Base-by-base conservation (phyloP, 2,329 filamentous ascomycete species). In the Aspergillus terreus region DNA sequence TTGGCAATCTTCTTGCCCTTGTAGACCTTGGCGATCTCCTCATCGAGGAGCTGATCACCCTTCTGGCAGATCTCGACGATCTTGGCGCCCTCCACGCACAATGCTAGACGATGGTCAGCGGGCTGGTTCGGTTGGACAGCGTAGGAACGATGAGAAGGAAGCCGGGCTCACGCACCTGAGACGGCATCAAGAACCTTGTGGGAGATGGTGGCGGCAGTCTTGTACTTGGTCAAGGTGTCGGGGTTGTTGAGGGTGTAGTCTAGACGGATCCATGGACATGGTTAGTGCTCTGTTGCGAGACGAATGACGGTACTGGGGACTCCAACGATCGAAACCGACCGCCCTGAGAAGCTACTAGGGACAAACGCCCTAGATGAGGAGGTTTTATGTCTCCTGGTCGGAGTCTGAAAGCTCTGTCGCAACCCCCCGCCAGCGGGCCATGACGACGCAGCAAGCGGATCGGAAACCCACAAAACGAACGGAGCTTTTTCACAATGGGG, bases 161-260 rank as follows among this genome's bases (percentile, higher is more conserved):
- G 23, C 38, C 53, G 46, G 52, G 7, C 52, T 44, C 51, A 65
- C 70, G 60, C 70, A 84, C 82, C 80, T 72, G 76, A 72, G 60
- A 99, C 92, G 63, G 87, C 87, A 65, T 91, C 90, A 63, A 99
- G 84, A 63, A 95, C 92, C 79, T 92, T 96, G 74, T 96, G 90
- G 47, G 92, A 94, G 76, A 99, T 97, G 72, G 88, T 82, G 58
- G 89, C 92, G 52, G 94, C 94, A 61, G 88, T 92, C 86, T 96
- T 97, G 83, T 97, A 97, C 82, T 97, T 99, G 77, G 94, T 97
- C 66, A 99, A 83, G 66, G 91, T 96, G 73, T 95, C 89, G 56
- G 89, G 90, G 80, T 95, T 94, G 75, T 85, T 89, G 74, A 96
- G 84, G 63, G 88, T 83, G 79, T 95, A 92, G 73, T 95, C 90